A percentile compares a stretch with the other conserved stretches of the same genome.
These are phyloP conservation scores for Castanea mollissima DNA, from an alignment of 306 rosid species.

Conservation along the genomic window DNA sequence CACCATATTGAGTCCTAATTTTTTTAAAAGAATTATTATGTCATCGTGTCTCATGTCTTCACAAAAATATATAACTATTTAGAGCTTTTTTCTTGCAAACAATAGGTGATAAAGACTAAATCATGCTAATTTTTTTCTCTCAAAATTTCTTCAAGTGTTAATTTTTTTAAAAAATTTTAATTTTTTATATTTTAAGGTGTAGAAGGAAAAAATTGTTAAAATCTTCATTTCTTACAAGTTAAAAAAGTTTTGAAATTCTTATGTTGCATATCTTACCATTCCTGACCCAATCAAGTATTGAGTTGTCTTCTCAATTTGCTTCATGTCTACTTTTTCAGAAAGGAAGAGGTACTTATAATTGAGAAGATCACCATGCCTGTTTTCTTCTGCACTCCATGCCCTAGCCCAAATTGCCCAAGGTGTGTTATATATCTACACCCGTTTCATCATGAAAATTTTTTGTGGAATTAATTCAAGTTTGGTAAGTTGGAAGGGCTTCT, in stretches of 20 bases:
- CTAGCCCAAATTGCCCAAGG: conserved; percentile 88
- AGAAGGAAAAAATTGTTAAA: no score
- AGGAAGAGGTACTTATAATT: conserved; percentile 71
- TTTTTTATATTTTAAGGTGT: no score
- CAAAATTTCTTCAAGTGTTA: conserved; percentile 27
- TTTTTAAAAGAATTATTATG: no score
- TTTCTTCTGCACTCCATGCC: conserved; percentile 95
- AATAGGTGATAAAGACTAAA: conserved; percentile 30
- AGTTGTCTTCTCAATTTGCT: conserved; percentile 79
- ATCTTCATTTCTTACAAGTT: no score
- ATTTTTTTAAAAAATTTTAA: no score
- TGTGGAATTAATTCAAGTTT: conserved; percentile 66
- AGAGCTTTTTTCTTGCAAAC: no score
- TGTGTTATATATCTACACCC: conserved; percentile 60
- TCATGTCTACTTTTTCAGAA: conserved; percentile 77
- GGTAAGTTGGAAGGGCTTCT: conserved; percentile 92
- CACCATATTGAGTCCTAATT: no score
- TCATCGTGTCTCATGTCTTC: no score
- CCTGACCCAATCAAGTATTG: conserved; percentile 80
- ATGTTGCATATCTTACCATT: conserved; percentile 47
- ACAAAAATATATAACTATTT: no score
- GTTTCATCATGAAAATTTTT: conserved; percentile 80
- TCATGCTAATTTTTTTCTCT: conserved; percentile 45
- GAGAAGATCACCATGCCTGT: conserved; percentile 86
- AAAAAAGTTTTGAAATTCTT: no score